A percentile compares a stretch with the other conserved stretches of the same genome.
phyloP scores from a whole-genome alignment of 352 stramenopile species.

The Phytophthora sansomeana region DNA sequence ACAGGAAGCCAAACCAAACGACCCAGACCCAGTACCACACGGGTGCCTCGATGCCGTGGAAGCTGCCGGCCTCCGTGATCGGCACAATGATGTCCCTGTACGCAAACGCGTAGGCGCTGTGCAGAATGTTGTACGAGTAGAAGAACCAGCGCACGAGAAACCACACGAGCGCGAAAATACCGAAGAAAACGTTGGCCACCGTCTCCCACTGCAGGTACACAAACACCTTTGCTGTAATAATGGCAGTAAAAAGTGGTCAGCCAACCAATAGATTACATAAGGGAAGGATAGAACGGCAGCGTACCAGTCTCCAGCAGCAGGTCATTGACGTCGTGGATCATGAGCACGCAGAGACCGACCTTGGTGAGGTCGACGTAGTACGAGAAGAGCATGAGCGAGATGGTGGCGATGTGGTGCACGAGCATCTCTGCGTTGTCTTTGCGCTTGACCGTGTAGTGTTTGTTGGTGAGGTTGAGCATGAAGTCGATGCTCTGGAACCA shows the following conservation, averaged over 20 bases:
- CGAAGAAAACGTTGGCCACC: slow-evolving; percentile 78
- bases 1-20: slow-evolving; percentile 63
- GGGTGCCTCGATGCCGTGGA: slow-evolving; percentile 40
- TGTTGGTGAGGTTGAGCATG: slow-evolving; percentile 85
- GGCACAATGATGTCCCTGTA: slow-evolving; percentile 61
- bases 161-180: slow-evolving; percentile 72
- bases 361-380: slow-evolving; percentile 79
- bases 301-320: slow-evolving; percentile 62
- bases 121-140: slow-evolving; percentile 81
- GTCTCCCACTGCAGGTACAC: slow-evolving; percentile 77
- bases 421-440: slow-evolving; percentile 88
- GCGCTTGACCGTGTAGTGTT: slow-evolving; percentile 84
- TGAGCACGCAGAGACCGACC: slow-evolving; percentile 78
- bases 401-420: slow-evolving; percentile 79
- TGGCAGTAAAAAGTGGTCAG: slow-evolving; percentile 9
- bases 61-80: slow-evolving; percentile 53
- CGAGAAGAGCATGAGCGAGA: slow-evolving; percentile 82
- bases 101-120: slow-evolving; percentile 58
- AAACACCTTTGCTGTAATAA: slow-evolving; percentile 72
- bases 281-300: slow-evolving; percentile 3
- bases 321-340: slow-evolving; percentile 87
- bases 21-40: slow-evolving; percentile 70
- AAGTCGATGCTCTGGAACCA: slow-evolving; percentile 88
- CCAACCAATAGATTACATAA: slow-evolving; percentile 9
- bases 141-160: slow-evolving; percentile 78